Base-by-base conservation (phyloP, 768 basidiomycete genomes). In the Russula olivacea region DNA sequence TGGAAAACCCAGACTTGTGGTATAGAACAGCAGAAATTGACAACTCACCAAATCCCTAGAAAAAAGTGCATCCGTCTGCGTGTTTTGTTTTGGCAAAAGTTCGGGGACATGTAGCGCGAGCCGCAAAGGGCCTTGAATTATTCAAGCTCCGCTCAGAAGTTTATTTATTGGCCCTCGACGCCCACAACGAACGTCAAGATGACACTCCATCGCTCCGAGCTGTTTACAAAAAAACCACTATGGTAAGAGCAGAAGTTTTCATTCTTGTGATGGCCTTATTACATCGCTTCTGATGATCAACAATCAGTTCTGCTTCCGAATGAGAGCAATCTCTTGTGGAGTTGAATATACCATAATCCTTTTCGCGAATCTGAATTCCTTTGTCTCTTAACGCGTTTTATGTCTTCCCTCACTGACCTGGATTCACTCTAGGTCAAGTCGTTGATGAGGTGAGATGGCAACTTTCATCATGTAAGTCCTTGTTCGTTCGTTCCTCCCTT, bases 241-340 rank as follows among this genome's bases (percentile, higher is more conserved):
- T 21, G 45, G 45, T 47, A 23, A 47, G 45, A 11, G 45, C n/a
- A 21, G 2, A 19, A 4, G 19, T n/a, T n/a, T 54, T 41, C 38
- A 34, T 34, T 4, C 34, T 21, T 23, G 51, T 47, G 21, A 32
- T 59, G 30, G 8, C 11, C 14, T 21, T 58, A 4, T 19, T 14
- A 12, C 54, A 38, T 30, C 40, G 12, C 58, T 23, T 47, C 0
- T 66, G 57, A 60, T 68, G 67, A 68, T 36, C 21, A n/a, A 58
- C 41, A 61, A 58, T 66, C 67, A 68, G 67, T 67, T 68, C 67
- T 68, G 67, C 67, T 66, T 68, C 67, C 66, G 67, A 68, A 68
- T n/a, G 67, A 68, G 67, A 56, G 21, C 47, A 36, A 52, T 63
- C 65, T 68, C 67, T 66, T 66, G 67, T 68, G 66, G 67, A 68